Evolutionary conservation across 1,284 basidiomycete genomes (phyloP), one percentile per base, ranked within the genome.

Genomic region (Ustilago curta): DNA sequence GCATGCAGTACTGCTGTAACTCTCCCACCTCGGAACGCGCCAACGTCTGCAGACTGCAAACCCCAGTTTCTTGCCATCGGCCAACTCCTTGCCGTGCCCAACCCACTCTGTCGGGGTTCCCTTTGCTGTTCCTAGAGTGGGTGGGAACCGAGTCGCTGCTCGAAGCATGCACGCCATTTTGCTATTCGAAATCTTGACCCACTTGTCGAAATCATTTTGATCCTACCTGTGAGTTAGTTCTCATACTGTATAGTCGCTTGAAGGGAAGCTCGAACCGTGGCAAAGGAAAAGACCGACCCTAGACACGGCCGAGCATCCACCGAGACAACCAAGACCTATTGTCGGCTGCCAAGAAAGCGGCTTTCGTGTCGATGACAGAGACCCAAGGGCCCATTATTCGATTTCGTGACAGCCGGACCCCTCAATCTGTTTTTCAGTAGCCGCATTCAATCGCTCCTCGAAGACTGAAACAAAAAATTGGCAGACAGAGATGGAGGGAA

Each of bases 231-330:
- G 44, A 21, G 6, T n/a, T 25, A 29, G 23, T 9, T 37, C 35
- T 37, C 35, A 37, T 37, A 16, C 35, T n/a, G n/a, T n/a, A n/a
- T n/a, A 37, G 35, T 37, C 35, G 16, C 35, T 37, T 14, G 45
- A 9, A 4, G 29, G 45, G 44, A 25, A 45, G 42, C 27, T 27
- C 43, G 23, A 25, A 25, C 47, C 31, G 47, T 29, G 47, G 47
- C 47, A 48, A 19, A 6, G n/a, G 8, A 29, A 9, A 19, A 29
- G 9, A 9, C 29, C 48, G 19, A 8, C n/a, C 27, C 11, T 12
- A 32, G 31, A 32, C 31, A 32, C 49, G 58, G 65, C 66, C 66
- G 59, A 68, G 59, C 39, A 19, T 49, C 25, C 54, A 53, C 55
- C 59, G 66, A 62, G 27, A 54, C 31, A 42, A 8, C 35, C 3